Percentiles rank a stretch among this genome's conserved stretches.
phyloP scores from a whole-genome alignment of 1,284 basidiomycete genomes.

The Porodaedalea pini region DNA sequence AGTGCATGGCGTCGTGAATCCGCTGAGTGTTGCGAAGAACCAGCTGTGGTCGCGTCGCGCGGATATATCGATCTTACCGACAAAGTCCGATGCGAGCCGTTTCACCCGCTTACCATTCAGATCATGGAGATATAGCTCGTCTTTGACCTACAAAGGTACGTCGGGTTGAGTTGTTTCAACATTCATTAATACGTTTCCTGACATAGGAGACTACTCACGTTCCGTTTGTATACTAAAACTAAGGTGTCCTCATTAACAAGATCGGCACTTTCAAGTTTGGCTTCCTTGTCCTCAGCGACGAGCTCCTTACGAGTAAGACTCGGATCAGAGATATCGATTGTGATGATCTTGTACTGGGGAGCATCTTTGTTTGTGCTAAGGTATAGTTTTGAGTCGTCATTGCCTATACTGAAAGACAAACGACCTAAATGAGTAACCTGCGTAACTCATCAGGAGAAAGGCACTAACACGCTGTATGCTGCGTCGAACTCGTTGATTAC shows the following conservation, averaged over 20 bases:
- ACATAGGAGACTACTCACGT: slow-evolving; percentile 43
- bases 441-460: slow-evolving; percentile 4
- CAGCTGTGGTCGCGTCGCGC: slow-evolving; percentile 57
- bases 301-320: slow-evolving; percentile 52
- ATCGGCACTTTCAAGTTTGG: slow-evolving; percentile 50
- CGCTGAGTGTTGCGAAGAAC: slow-evolving; percentile 66
- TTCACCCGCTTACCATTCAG: slow-evolving; percentile 54
- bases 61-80: slow-evolving; percentile 61
- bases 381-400: slow-evolving; percentile 65
- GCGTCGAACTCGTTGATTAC: slow-evolving; percentile 62
- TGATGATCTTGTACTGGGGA: slow-evolving; percentile 63
- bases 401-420: slow-evolving; percentile 49
- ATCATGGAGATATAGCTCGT: slow-evolving; percentile 76
- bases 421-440: neutral
- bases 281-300: slow-evolving; percentile 69
- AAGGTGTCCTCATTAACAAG: slow-evolving; percentile 60
- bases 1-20: slow-evolving; percentile 75
- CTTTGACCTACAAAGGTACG: slow-evolving; percentile 55
- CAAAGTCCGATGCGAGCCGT: slow-evolving; percentile 63
- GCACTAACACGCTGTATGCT: slow-evolving; percentile 56
- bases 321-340: slow-evolving; percentile 59
- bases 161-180: neutral
- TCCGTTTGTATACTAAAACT: slow-evolving; percentile 67
- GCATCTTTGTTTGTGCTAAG: slow-evolving; percentile 66
- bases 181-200: neutral